Base-by-base conservation (phyloP, 805 yeast species). In the Lipomyces chichibuensis region DNA sequence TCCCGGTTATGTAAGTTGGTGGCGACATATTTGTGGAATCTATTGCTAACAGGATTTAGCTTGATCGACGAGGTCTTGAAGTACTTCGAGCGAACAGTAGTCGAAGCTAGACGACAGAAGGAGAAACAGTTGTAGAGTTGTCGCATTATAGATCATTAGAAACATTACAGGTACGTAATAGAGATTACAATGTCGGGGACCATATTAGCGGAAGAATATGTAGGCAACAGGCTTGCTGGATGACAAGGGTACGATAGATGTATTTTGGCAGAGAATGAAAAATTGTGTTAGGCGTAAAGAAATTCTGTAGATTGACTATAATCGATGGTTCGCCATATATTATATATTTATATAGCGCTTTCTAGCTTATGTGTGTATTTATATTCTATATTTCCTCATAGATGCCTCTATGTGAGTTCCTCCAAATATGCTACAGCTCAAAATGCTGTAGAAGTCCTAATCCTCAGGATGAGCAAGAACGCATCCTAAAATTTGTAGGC, bases 61-160 rank as follows among this genome's bases (percentile, higher is more conserved):
- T 49, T 77, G 13, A 57, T 80, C 14, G 83, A 80, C 64, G 83
- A 80, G 73, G 55, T 77, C 32, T 75, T 80, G 70, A 80, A 80
- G 68, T 61, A 75, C 7, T 72, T 75, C 32, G 82, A 80, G 61
- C 72, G 82, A 60, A 59, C 62, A 43, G 57, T 69, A 25, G 57
- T 69, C 20, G 69, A 64, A 53, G 55, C 55, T 11, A 62, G 51
- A 49, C 62, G 39, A 4, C 56, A 39, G 14, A 55, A 57, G 11
- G 63, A 32, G 39, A 60, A 65, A 57, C 56, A 65, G 56, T 23
- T 20, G 55, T 52, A 52, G 49, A 43, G 49, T 43, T 43, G 23
- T 23, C 23, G 3, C 49, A n/a, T 43, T 4, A 43, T 43, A 43
- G 49, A 43, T 5, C 23, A 17, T n/a, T 43, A 43, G 49, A 43